phyloP scores from a whole-genome alignment of 1,284 basidiomycete species.

The Afroboletus lepidellus region DNA sequence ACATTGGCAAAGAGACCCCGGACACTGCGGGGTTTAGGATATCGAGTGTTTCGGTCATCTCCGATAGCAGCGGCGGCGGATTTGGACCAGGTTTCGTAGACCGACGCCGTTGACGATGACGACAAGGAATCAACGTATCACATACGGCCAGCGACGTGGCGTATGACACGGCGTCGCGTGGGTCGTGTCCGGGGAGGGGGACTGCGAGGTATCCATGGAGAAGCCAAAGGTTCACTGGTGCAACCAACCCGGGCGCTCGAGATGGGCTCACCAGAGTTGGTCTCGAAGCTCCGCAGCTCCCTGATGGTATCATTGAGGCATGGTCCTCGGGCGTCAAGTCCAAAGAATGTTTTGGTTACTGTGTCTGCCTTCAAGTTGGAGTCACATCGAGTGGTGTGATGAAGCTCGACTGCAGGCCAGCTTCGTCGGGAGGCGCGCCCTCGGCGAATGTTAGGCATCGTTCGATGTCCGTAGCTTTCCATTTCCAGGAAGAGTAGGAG shows the following conservation, averaged over 20 bases:
- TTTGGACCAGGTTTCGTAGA: background rate
- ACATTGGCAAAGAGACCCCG: conserved; percentile 1
- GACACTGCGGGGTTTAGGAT: conserved; percentile 6
- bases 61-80: background rate
- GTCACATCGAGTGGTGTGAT: background rate
- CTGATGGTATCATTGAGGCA: background rate
- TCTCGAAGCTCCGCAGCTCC: background rate
- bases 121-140: background rate
- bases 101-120: conserved; percentile 1
- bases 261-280: background rate
- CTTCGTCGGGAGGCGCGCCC: too few species aligned
- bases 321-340: background rate
- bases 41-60: background rate
- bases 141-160: background rate
- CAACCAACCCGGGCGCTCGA: background rate
- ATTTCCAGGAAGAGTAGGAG: background rate
- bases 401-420: background rate
- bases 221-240: background rate
- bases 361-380: too few species aligned
- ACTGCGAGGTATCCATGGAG: background rate
- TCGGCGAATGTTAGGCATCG: background rate
- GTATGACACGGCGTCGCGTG: background rate
- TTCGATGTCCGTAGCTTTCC: background rate
- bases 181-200: background rate
- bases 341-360: background rate